These are phyloP conservation scores for Pestalotiopsis fici DNA, from an alignment of 2,329 filamentous ascomycete genomes.

Conservation along the genomic window DNA sequence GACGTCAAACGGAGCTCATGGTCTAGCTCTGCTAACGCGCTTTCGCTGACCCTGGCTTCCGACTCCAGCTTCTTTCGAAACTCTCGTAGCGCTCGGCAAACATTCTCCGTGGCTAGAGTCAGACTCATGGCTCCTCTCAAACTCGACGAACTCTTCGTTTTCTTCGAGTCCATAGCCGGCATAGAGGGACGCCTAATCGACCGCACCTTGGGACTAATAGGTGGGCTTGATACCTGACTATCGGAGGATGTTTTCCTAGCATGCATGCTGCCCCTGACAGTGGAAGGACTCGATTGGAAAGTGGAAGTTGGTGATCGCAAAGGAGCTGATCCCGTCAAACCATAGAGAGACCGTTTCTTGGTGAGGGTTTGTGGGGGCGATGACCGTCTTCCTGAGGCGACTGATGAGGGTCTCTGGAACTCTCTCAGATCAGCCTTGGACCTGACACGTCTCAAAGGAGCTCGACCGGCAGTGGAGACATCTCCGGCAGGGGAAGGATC, in stretches of 20 bases:
- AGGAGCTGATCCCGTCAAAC: slow-evolving; percentile 35
- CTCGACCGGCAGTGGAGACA: slow-evolving; percentile 54
- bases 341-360: slow-evolving; percentile 56
- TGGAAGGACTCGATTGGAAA: slow-evolving; percentile 41
- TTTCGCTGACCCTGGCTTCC: slow-evolving; percentile 56
- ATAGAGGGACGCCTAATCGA: slow-evolving; percentile 55
- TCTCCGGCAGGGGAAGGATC: slow-evolving; percentile 58
- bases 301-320: slow-evolving; percentile 39
- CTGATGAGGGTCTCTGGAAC: slow-evolving; percentile 59
- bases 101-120: slow-evolving; percentile 65
- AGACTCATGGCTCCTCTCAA: slow-evolving; percentile 56
- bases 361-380: slow-evolving; percentile 58
- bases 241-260: slow-evolving; percentile 48
- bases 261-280: slow-evolving; percentile 45
- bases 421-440: slow-evolving; percentile 86
- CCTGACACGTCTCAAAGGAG: slow-evolving; percentile 80
- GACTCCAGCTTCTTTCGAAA: slow-evolving; percentile 65
- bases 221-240: slow-evolving; percentile 48
- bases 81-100: slow-evolving; percentile 60
- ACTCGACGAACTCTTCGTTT: slow-evolving; percentile 52
- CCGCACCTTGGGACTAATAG: slow-evolving; percentile 49
- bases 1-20: slow-evolving; percentile 65
- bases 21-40: slow-evolving; percentile 62
- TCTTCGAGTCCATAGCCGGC: slow-evolving; percentile 43
- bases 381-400: slow-evolving; percentile 46